Evolutionary conservation across 2,329 filamentous ascomycete species (phyloP).

Genomic region (Fusarium dlaminii): DNA sequence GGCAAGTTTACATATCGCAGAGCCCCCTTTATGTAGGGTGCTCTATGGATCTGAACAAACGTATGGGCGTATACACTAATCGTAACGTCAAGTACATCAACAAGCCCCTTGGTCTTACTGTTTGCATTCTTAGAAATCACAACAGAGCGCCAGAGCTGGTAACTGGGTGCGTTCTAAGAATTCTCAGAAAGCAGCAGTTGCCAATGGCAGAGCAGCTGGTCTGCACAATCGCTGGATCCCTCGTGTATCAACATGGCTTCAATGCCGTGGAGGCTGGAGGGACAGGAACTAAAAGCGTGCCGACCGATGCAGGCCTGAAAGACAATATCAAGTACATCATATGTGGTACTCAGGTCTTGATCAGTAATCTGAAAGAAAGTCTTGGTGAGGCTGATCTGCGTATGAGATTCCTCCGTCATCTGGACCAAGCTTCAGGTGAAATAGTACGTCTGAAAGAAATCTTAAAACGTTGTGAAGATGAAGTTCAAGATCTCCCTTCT

Average conservation of each 20-base stretch:
- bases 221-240: background rate
- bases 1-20: background rate
- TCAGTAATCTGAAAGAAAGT: background rate
- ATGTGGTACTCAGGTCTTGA: background rate
- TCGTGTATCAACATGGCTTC: background rate
- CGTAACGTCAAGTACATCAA: background rate
- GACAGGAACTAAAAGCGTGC: background rate
- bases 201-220: background rate
- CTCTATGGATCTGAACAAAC: background rate
- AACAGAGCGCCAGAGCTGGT: background rate
- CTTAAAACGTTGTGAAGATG: background rate
- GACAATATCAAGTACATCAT: background rate
- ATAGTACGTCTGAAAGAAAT: background rate
- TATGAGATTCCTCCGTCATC: background rate
- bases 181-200: background rate
- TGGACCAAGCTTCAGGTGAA: background rate
- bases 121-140: background rate
- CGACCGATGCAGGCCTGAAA: background rate
- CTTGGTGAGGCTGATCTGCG: background rate
- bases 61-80: background rate
- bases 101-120: background rate
- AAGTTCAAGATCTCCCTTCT: background rate
- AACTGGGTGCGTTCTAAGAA: background rate
- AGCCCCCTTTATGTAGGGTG: background rate
- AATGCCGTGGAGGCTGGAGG: background rate